A percentile compares a stretch with the other conserved stretches of the same genome.
Evolutionary conservation across 257 asterid species (phyloP).

Genomic region (Plantago elongata): DNA sequence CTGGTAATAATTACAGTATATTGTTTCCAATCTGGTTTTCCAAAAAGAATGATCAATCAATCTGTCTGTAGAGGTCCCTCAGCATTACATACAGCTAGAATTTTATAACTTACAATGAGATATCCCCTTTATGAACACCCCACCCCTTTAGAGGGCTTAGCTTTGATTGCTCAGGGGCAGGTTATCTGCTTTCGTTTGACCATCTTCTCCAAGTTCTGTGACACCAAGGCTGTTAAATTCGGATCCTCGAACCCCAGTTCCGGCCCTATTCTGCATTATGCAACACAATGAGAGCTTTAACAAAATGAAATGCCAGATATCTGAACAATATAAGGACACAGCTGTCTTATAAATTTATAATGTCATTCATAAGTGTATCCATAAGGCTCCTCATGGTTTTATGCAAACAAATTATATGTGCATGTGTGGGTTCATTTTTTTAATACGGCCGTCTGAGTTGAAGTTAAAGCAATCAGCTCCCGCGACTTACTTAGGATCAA

Average conservation of each 20-base stretch:
- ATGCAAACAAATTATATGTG: not conserved
- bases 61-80: not conserved
- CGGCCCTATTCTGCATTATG: slow-evolving; percentile 59
- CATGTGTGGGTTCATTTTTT: not conserved
- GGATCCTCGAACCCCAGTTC: slow-evolving; percentile 91
- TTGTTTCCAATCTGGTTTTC: not conserved
- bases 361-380: not conserved
- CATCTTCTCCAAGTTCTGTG: slow-evolving; percentile 75
- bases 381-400: not conserved
- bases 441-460: too few relatives aligned
- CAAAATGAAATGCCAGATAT: not conserved
- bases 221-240: slow-evolving; percentile 62
- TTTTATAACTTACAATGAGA: not conserved
- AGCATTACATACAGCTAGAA: slow-evolving; percentile 8
- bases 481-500: slow-evolving; percentile 84
- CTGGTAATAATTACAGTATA: not conserved
- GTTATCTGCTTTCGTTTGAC: slow-evolving; percentile 60
- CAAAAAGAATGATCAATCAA: not conserved
- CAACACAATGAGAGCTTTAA: not conserved
- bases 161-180: slow-evolving; percentile 34
- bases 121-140: not conserved
- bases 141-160: not conserved
- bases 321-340: too few relatives aligned
- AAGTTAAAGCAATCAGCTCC: not conserved
- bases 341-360: too few relatives aligned